Evolutionary conservation across 2,329 filamentous ascomycete species (phyloP).

Genomic region (Coniochaeta sp.): DNA sequence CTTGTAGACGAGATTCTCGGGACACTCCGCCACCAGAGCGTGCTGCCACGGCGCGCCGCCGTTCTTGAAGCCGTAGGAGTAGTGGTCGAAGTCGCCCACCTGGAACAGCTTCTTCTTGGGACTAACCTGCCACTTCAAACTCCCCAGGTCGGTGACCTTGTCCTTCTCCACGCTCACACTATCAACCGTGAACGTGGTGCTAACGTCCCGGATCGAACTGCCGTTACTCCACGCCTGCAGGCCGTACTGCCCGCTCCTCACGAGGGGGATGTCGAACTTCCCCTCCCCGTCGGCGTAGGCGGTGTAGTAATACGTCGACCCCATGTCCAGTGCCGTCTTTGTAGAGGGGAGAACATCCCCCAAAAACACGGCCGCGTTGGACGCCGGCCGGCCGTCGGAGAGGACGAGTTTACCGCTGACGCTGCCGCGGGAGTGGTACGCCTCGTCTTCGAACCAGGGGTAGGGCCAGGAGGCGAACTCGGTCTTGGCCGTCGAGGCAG

Average conservation of each 20-base stretch:
- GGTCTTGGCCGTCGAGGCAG: slow-evolving; percentile 25
- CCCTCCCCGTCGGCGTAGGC: slow-evolving; percentile 34
- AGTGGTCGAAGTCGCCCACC: slow-evolving; percentile 40
- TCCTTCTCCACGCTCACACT: slow-evolving; percentile 28
- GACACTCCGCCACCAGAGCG: slow-evolving; percentile 34
- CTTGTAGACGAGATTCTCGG: slow-evolving; percentile 35
- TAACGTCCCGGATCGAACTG: slow-evolving; percentile 33
- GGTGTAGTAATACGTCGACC: slow-evolving; percentile 42
- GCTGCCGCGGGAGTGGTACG: slow-evolving; percentile 40
- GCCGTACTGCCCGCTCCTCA: slow-evolving; percentile 36
- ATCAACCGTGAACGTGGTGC: slow-evolving; percentile 33
- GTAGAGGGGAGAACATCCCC: slow-evolving; percentile 35
- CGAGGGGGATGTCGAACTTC: slow-evolving; percentile 33
- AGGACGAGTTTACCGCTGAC: slow-evolving; percentile 35
- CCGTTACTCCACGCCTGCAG: slow-evolving; percentile 44
- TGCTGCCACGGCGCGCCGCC: slow-evolving; percentile 36
- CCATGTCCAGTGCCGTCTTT: slow-evolving; percentile 38
- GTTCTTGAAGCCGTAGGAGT: slow-evolving; percentile 33
- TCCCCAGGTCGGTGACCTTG: slow-evolving; percentile 27
- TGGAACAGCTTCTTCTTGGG: slow-evolving; percentile 36
- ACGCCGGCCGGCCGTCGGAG: slow-evolving; percentile 39
- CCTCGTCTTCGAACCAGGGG: slow-evolving; percentile 35
- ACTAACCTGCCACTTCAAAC: slow-evolving; percentile 32
- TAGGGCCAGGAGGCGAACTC: slow-evolving; percentile 41
- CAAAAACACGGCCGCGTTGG: slow-evolving; percentile 40